phyloP scores from a whole-genome alignment of 306 rosid species.

The Mucuna pruriens region DNA sequence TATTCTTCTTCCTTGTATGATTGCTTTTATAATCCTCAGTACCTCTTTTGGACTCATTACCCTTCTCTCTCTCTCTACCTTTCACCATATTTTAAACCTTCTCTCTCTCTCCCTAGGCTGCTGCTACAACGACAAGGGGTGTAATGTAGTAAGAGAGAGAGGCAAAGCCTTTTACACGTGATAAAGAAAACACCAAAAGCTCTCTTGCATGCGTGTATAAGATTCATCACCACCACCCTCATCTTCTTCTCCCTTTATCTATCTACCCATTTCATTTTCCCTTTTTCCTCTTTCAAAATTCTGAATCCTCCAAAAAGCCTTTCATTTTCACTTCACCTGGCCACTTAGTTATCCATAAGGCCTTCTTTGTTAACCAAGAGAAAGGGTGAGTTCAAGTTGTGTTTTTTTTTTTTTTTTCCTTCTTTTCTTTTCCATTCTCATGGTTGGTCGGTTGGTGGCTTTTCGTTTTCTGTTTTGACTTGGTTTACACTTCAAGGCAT shows the following conservation, averaged over 20 bases:
- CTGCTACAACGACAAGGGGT: slow-evolving; percentile 38
- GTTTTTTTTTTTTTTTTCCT: neutral
- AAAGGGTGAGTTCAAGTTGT: slow-evolving; percentile 37
- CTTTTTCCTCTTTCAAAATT: neutral
- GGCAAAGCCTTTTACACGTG: slow-evolving; percentile 50
- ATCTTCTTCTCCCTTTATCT: neutral
- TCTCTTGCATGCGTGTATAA: slow-evolving; percentile 55
- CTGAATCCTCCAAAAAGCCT: neutral
- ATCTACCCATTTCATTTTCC: neutral
- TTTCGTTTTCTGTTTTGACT: slow-evolving; percentile 36
- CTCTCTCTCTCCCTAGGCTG: slow-evolving; percentile 53
- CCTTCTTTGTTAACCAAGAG: neutral
- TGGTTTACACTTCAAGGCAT: slow-evolving; percentile 38
- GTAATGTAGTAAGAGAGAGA: slow-evolving; percentile 8
- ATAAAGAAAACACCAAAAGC: slow-evolving; percentile 47
- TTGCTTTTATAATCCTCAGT: slow-evolving; percentile 70
- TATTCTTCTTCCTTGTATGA: slow-evolving; percentile 86
- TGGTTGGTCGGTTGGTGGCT: slow-evolving; percentile 22
- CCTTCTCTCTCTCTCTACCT: slow-evolving; percentile 21
- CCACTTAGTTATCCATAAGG: neutral
- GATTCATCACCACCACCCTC: slow-evolving; percentile 47
- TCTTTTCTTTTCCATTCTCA: neutral
- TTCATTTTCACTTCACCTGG: slow-evolving; percentile 1
- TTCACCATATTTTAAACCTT: neutral
- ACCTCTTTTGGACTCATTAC: slow-evolving; percentile 65